Base-by-base conservation (phyloP, 2,329 filamentous ascomycete species). In the Gaeumannomyces sp. region DNA sequence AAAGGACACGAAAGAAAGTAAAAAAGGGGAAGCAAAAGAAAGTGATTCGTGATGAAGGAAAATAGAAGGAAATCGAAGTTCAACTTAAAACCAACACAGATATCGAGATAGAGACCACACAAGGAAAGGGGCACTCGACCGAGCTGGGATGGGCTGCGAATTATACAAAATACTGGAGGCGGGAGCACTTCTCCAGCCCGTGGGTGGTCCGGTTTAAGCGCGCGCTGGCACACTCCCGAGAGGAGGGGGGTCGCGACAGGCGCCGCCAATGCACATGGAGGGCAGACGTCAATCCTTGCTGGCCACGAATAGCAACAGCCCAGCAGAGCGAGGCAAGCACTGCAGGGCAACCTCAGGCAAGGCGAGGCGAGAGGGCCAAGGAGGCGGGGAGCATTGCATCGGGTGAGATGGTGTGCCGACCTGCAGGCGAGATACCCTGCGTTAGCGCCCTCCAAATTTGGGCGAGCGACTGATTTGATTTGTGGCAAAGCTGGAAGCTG, bases 1-100 rank as follows among this genome's bases (percentile, higher is more conserved):
- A 27, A 58, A 4, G 57, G 33, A 19, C 4, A 60, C 3, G 57
- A 63, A 28, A 38, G n/a, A 50, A 33, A 60, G 63, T 3, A 56
- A 64, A 66, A 69, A 69, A 35, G 7, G 64, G 64, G 35, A 25
- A 4, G 29, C 2, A 31, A 31, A 14, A 19, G 22, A 53, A 53
- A 53, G 45, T 22, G 22, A 8, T n/a, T 50, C 45, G 45, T 53
- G 29, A 50, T 10, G n/a, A 28, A 35, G 35, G 31, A 61, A 38
- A 38, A 31, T n/a, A 59, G 59, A 25, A 62, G 25, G 27, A 58
- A 28, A 31, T 6, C 7, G 13, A 25, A 22, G 25, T 25, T 59
- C 13, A 63, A 38, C 50, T 31, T 57, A 29, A 62, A 65, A n/a
- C n/a, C n/a, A n/a, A 35, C 57, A 38, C 53, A 59, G 57, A 59